Conservation (phyloP, 306 rosid species). For the Prunus persica region DNA sequence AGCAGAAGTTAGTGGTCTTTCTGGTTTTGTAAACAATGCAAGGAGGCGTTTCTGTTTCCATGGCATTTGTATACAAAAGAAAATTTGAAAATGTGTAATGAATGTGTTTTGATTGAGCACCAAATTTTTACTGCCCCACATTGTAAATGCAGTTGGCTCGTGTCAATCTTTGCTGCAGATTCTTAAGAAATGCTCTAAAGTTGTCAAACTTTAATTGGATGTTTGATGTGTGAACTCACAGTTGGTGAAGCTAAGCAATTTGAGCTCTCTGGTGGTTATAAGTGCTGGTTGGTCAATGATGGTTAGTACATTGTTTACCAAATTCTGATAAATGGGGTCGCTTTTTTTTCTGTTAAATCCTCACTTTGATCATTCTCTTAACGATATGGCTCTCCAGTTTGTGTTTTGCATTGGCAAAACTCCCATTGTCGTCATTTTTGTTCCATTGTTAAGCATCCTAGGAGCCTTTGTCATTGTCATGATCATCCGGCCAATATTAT, state of each 20-base stretch:
- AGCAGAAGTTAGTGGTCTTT: no score
- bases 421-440: neutral
- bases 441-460: neutral
- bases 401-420: neutral
- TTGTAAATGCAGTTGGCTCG: neutral
- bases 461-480: neutral
- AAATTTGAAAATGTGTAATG: neutral
- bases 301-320: no score
- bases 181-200: neutral
- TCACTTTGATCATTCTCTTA: neutral
- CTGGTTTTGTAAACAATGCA: neutral
- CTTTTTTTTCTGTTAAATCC: no score
- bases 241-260: neutral
- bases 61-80: neutral
- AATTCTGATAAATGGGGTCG: no score
- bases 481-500: neutral
- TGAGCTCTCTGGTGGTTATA: neutral
- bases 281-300: neutral
- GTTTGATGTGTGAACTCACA: slow-evolving; percentile 8
- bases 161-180: neutral
- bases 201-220: neutral
- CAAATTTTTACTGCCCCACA: neutral
- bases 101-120: neutral
- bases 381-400: neutral
- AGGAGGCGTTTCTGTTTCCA: no score